Conservation (phyloP, 2,329 filamentous ascomycete genomes). For the Ilyonectria sp. region DNA sequence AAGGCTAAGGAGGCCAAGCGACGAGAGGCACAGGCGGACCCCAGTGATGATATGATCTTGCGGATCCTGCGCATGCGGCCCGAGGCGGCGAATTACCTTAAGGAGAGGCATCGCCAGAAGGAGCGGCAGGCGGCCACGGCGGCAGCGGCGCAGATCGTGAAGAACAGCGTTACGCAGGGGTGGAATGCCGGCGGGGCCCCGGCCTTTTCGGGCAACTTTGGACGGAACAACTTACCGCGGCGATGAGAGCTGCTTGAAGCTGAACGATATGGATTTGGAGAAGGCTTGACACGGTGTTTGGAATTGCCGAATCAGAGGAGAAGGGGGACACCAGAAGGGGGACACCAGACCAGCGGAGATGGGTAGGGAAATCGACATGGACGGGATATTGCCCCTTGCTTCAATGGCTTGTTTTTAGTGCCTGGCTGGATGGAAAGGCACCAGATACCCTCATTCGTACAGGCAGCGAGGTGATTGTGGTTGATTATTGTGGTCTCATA, state of each 20-base stretch:
- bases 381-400: slow-evolving; percentile 17
- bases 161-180: slow-evolving; percentile 82
- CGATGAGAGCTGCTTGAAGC: slow-evolving; percentile 53
- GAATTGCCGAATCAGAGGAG: slow-evolving; percentile 8
- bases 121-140: slow-evolving; percentile 91
- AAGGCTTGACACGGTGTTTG: not conserved
- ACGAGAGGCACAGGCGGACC: slow-evolving; percentile 95
- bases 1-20: slow-evolving; percentile 97
- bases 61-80: slow-evolving; percentile 95
- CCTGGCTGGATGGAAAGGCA: slow-evolving; percentile 46
- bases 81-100: slow-evolving; percentile 89
- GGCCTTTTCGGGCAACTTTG: slow-evolving; percentile 58
- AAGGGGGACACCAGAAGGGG: too few species aligned
- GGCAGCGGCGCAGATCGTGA: slow-evolving; percentile 93
- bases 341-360: slow-evolving; percentile 1
- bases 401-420: slow-evolving; percentile 39
- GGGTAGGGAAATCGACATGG: slow-evolving; percentile 12
- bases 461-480: slow-evolving; percentile 39
- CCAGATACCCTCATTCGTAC: slow-evolving; percentile 50
- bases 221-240: slow-evolving; percentile 62
- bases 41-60: slow-evolving; percentile 98
- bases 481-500: slow-evolving; percentile 34
- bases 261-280: not conserved
- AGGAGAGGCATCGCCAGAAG: slow-evolving; percentile 92
- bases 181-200: slow-evolving; percentile 61